These are phyloP conservation scores for Chlamydomonas sphaeroides DNA, from an alignment of 139 green algal genomes.

Conservation along the genomic window DNA sequence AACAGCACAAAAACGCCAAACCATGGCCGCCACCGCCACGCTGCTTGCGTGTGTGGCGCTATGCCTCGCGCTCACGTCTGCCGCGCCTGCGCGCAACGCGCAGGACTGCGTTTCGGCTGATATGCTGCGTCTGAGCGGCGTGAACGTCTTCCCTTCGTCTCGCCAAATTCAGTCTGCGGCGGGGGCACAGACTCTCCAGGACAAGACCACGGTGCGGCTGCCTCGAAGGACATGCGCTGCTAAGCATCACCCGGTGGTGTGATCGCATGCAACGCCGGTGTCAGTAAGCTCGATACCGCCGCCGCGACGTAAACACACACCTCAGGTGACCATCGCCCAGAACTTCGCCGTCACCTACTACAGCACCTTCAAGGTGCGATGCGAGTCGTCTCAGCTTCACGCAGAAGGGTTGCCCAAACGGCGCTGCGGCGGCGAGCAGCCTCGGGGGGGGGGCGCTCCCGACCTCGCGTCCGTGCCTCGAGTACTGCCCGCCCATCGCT, in stretches of 20 bases:
- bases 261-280: not conserved
- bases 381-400: too few species aligned
- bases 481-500: too few species aligned
- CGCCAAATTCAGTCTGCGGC: constrained; percentile 12
- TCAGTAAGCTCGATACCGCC: not conserved
- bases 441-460: too few species aligned
- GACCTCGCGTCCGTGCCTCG: too few species aligned
- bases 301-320: not conserved
- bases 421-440: too few species aligned
- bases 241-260: not conserved
- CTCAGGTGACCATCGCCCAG: constrained; percentile 64
- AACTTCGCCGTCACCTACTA: constrained; percentile 77
- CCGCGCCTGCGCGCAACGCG: not conserved
- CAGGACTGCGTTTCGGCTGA: not conserved
- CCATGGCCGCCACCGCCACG: too few species aligned
- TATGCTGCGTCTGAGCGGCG: not conserved
- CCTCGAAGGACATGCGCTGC: not conserved
- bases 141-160: constrained; percentile 1
- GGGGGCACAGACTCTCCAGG: not conserved
- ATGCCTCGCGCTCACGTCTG: not conserved
- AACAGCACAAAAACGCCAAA: too few species aligned
- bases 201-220: not conserved
- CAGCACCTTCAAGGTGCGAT: constrained; percentile 68
- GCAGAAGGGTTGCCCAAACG: too few species aligned
- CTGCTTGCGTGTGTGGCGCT: too few species aligned